phyloP scores from a whole-genome alignment of 768 basidiomycete genomes.

The Russula lepida region DNA sequence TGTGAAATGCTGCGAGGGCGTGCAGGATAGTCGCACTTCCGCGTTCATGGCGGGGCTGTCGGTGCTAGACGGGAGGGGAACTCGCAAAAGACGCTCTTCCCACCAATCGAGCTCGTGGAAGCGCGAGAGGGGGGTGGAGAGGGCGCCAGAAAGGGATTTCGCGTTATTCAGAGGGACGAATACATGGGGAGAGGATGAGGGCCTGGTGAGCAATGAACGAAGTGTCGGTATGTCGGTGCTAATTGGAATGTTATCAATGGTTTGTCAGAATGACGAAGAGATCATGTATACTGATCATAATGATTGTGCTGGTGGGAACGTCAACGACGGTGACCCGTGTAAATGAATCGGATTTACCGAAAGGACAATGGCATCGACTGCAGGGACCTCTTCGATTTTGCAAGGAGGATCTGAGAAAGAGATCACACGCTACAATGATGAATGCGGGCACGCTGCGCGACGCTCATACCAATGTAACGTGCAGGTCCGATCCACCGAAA shows the following conservation, averaged over 20 bases:
- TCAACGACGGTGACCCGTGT: not conserved
- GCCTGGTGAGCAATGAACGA: slow-evolving; percentile 24
- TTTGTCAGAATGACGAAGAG: not conserved
- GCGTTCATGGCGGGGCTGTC: slow-evolving; percentile 6
- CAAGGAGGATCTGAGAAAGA: slow-evolving; percentile 29
- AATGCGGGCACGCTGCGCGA: not conserved
- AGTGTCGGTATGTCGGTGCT: slow-evolving; percentile 32
- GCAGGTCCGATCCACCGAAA: slow-evolving; percentile 27
- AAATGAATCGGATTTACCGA: slow-evolving; percentile 29
- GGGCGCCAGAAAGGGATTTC: slow-evolving; percentile 25
- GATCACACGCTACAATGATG: too few species aligned
- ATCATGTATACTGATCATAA: slow-evolving; percentile 29
- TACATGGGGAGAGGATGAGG: slow-evolving; percentile 29
- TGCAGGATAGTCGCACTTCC: slow-evolving; percentile 44
- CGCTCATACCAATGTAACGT: slow-evolving; percentile 28
- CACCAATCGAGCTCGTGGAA: slow-evolving; percentile 47
- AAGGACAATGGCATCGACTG: slow-evolving; percentile 41
- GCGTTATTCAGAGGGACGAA: slow-evolving; percentile 41
- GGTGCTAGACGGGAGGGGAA: slow-evolving; percentile 24
- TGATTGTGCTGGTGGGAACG: slow-evolving; percentile 29
- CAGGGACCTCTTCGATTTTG: slow-evolving; percentile 35
- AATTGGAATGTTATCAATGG: not conserved
- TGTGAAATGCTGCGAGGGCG: slow-evolving; percentile 58
- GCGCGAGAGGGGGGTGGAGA: slow-evolving; percentile 27
- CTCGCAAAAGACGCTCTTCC: slow-evolving; percentile 27